Evolutionary conservation across 1,284 basidiomycete species (phyloP).

Genomic region (Cystobasidium pallidum): DNA sequence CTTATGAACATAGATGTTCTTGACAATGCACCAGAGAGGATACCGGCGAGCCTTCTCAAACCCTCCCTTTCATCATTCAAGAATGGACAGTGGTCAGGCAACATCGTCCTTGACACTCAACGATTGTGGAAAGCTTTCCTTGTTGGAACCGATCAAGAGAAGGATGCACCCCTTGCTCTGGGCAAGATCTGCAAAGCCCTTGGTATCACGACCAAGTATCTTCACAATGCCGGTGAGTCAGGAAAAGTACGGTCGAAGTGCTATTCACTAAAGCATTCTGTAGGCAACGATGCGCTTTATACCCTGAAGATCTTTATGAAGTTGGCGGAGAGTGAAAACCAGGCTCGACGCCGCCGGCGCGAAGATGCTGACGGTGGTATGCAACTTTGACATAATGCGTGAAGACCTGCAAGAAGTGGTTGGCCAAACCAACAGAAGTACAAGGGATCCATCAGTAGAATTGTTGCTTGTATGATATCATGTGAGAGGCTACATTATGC

Average conservation of each 20-base stretch:
- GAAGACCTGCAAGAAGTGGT: no score
- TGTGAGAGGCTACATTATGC: not conserved
- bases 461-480: not conserved
- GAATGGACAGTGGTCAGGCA: slow-evolving; percentile 1
- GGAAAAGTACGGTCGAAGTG: not conserved
- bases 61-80: not conserved
- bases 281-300: slow-evolving; percentile 42
- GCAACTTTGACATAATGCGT: not conserved
- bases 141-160: not conserved
- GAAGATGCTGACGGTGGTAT: not conserved
- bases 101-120: slow-evolving; percentile 34
- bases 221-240: slow-evolving; percentile 38
- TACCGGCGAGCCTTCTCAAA: slow-evolving; percentile 8
- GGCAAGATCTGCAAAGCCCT: slow-evolving; percentile 29
- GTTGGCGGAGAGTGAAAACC: slow-evolving; percentile 23
- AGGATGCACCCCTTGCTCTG: slow-evolving; percentile 18
- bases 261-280: no score
- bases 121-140: slow-evolving; percentile 28
- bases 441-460: not conserved
- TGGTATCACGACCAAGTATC: slow-evolving; percentile 4
- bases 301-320: slow-evolving; percentile 39
- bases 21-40: slow-evolving; percentile 3
- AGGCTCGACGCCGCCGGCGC: not conserved
- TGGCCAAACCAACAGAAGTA: no score
- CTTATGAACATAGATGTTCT: slow-evolving; percentile 25